These are phyloP conservation scores for Meira miltonrushii DNA, from an alignment of 1,284 basidiomycete genomes.

Conservation along the genomic window DNA sequence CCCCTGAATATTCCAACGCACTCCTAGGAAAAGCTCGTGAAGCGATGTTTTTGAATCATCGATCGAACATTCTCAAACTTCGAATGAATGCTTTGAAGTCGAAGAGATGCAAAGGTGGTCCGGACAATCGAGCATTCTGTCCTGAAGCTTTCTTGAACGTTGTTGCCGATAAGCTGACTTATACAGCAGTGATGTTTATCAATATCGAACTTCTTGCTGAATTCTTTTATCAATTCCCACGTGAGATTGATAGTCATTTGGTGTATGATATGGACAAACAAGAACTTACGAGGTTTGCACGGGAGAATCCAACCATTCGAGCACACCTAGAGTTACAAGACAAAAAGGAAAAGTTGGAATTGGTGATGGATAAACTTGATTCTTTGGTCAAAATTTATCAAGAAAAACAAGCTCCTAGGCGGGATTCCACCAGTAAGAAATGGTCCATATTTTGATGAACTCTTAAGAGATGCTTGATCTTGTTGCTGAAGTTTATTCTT, in stretches of 20 bases:
- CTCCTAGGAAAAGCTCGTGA: constrained; percentile 66
- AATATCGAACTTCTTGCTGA: constrained; percentile 83
- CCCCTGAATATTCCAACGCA: constrained; percentile 71
- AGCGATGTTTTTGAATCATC: constrained; percentile 78
- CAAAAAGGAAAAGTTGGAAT: constrained; percentile 81
- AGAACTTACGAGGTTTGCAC: constrained; percentile 81
- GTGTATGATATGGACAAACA: constrained; percentile 82
- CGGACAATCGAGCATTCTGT: constrained; percentile 80
- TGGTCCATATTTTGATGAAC: constrained; percentile 43
- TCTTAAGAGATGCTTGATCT: constrained; percentile 1
- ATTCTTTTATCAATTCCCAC: constrained; percentile 98
- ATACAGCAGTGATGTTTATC: constrained; percentile 96
- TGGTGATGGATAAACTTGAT: constrained; percentile 52
- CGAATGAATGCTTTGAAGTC: constrained; percentile 78
- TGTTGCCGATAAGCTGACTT: constrained; percentile 92
- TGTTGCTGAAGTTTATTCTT: neutral
- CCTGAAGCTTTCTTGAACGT: constrained; percentile 95
- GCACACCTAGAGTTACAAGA: constrained; percentile 92
- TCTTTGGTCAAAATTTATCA: constrained; percentile 52
- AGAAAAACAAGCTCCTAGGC: constrained; percentile 31
- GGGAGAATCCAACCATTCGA: constrained; percentile 82
- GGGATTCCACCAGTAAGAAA: constrained; percentile 18
- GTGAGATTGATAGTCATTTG: constrained; percentile 91
- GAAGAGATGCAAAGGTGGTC: constrained; percentile 78
- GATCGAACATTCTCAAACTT: constrained; percentile 74